Evolutionary conservation across 805 yeast species (phyloP).

Genomic region (Candida saitoana): DNA sequence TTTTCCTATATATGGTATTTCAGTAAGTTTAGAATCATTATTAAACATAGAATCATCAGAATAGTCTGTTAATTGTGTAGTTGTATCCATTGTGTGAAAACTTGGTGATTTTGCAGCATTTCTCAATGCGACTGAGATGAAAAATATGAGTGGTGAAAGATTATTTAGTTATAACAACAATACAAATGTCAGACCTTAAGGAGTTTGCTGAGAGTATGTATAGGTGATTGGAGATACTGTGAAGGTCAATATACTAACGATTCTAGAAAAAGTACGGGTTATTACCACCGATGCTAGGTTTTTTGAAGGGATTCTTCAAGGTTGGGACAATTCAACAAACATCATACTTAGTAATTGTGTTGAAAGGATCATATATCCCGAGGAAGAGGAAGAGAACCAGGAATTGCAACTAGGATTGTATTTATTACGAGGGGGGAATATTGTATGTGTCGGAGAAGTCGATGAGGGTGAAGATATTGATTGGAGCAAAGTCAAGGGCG

Average conservation of each 20-base stretch:
- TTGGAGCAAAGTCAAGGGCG: constrained; percentile 35
- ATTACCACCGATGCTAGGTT: constrained; percentile 43
- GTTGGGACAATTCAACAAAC: constrained; percentile 65
- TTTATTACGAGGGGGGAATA: constrained; percentile 55
- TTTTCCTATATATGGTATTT: neutral
- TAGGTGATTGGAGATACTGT: too few species aligned
- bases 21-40: neutral
- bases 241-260: constrained; percentile 14
- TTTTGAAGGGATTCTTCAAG: constrained; percentile 43
- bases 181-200: constrained; percentile 28
- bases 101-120: constrained; percentile 1
- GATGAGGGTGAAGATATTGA: constrained; percentile 46
- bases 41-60: constrained; percentile 2
- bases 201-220: constrained; percentile 32
- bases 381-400: constrained; percentile 35
- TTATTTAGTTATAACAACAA: neutral
- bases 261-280: constrained; percentile 36
- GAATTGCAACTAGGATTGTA: constrained; percentile 45
- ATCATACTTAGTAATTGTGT: constrained; percentile 48
- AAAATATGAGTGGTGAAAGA: constrained; percentile 1
- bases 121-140: constrained; percentile 6
- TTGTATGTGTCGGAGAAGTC: constrained; percentile 53
- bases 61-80: constrained; percentile 1
- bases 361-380: constrained; percentile 47
- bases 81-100: neutral